Base-by-base conservation (phyloP, 768 basidiomycete genomes). In the Basidioascus undulatus region DNA sequence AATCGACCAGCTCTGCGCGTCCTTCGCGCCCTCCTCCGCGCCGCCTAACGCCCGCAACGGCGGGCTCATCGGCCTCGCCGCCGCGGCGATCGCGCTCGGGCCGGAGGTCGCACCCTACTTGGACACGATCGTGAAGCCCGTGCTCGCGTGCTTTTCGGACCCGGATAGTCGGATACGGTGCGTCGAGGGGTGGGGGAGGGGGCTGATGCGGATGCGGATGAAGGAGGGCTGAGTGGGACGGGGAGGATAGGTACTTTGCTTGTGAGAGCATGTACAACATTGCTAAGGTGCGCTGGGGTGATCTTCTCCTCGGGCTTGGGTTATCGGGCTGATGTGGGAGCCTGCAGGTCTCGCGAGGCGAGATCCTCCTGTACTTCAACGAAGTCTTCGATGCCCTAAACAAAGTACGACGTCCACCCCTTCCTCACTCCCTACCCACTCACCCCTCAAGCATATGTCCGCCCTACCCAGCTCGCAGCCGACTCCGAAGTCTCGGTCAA, bases 201-300 rank as follows among this genome's bases (percentile, higher is more conserved):
- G 10, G 10, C 10, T 31, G n/a, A n/a, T 10, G 30, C 10, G n/a
- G 30, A 31, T 31, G 30, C 56, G 34, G n/a, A n/a, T n/a, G n/a
- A n/a, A n/a, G n/a, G n/a, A n/a, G n/a, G n/a, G n/a, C n/a, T n/a
- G n/a, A n/a, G n/a, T n/a, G n/a, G n/a, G n/a, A n/a, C n/a, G n/a
- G n/a, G n/a, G n/a, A n/a, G n/a, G n/a, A n/a, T n/a, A n/a, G n/a
- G n/a, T 98, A 96, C 61, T 94, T 92, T 63, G 89, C 89, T 5
- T 87, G 84, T 20, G 92, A 98, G 56, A 89, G 86, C 53, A 62
- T 98, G 47, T 98, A 98, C 63, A 98, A 98, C 60, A 87, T 98
- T 47, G 82, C 80, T 21, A 83, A 87, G 41, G 18, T 35, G n/a
- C 6, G 8, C 20, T 26, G 51, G 33, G 40, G 49, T 7, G 15